Percentiles rank a stretch among this genome's conserved stretches.
These are phyloP conservation scores for Nannochloris sp. DNA, from an alignment of 139 green algal species.

Conservation along the genomic window DNA sequence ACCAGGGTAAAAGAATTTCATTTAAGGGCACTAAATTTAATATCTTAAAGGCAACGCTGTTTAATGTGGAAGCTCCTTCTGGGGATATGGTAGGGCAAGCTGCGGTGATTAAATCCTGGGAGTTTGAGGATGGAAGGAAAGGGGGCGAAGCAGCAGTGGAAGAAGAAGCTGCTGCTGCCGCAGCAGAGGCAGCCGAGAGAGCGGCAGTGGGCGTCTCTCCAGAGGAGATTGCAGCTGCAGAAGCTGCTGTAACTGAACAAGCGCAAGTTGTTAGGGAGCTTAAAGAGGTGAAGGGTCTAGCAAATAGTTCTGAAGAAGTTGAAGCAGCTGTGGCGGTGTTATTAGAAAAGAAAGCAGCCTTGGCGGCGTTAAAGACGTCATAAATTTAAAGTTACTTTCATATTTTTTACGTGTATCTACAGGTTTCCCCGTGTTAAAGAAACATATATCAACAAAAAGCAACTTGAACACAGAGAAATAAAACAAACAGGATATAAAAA, in stretches of 20 bases:
- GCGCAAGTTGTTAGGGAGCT: background rate
- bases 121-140: slow-evolving; percentile 19
- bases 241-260: background rate
- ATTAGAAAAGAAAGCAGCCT: background rate
- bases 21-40: background rate
- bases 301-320: slow-evolving; percentile 7
- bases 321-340: slow-evolving; percentile 2
- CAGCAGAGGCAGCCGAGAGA: background rate
- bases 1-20: background rate
- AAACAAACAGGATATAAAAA: no score
- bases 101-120: slow-evolving; percentile 16
- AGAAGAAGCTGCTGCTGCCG: background rate
- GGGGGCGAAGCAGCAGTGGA: slow-evolving; percentile 6
- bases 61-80: slow-evolving; percentile 11
- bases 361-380: background rate
- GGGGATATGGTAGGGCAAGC: slow-evolving; percentile 15
- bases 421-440: background rate
- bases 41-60: slow-evolving; percentile 8
- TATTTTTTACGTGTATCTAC: background rate
- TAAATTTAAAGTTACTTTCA: background rate
- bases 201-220: no score
- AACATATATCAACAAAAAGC: background rate
- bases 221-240: background rate
- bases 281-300: slow-evolving; percentile 13
- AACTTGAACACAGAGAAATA: background rate